A percentile compares a stretch with the other conserved stretches of the same genome.
Evolutionary conservation across 768 basidiomycete species (phyloP).

Genomic region (Chiua virens): DNA sequence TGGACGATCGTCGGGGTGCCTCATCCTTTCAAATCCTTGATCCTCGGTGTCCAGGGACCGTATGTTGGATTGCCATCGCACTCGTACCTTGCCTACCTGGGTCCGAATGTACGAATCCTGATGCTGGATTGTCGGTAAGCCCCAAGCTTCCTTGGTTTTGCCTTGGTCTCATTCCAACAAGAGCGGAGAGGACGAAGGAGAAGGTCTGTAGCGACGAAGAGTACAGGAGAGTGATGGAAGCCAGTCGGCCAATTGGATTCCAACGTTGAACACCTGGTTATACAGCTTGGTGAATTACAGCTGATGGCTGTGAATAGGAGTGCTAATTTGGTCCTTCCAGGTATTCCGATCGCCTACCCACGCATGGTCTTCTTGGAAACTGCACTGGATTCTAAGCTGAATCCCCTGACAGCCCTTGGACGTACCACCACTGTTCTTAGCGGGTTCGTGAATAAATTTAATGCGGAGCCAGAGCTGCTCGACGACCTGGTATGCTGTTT

Average conservation of each 20-base stretch:
- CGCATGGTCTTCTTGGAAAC: slow-evolving; percentile 87
- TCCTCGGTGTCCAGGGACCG: slow-evolving; percentile 75
- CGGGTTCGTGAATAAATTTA: slow-evolving; percentile 88
- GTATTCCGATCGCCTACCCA: slow-evolving; percentile 87
- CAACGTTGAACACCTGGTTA: slow-evolving; percentile 75
- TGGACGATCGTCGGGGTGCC: slow-evolving; percentile 55
- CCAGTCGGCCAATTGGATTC: slow-evolving; percentile 60
- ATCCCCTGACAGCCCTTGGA: slow-evolving; percentile 79
- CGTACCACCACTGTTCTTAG: slow-evolving; percentile 65
- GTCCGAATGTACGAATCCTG: slow-evolving; percentile 73
- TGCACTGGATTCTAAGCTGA: slow-evolving; percentile 76
- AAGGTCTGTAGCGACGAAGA: slow-evolving; percentile 76
- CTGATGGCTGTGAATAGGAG: background rate
- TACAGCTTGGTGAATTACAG: slow-evolving; percentile 64
- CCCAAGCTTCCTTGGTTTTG: background rate
- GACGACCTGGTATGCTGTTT: slow-evolving; percentile 73
- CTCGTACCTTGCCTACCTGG: slow-evolving; percentile 77
- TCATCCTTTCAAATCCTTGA: slow-evolving; percentile 68
- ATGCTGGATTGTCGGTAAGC: slow-evolving; percentile 80
- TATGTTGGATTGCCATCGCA: slow-evolving; percentile 82
- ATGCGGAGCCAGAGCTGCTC: slow-evolving; percentile 87
- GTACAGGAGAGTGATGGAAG: slow-evolving; percentile 71
- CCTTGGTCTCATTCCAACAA: slow-evolving; percentile 28
- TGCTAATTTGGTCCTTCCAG: slow-evolving; percentile 30
- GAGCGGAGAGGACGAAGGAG: slow-evolving; percentile 81